Conservation (phyloP, 2,329 filamentous ascomycete genomes). For the Pestalotiopsis sp. region DNA sequence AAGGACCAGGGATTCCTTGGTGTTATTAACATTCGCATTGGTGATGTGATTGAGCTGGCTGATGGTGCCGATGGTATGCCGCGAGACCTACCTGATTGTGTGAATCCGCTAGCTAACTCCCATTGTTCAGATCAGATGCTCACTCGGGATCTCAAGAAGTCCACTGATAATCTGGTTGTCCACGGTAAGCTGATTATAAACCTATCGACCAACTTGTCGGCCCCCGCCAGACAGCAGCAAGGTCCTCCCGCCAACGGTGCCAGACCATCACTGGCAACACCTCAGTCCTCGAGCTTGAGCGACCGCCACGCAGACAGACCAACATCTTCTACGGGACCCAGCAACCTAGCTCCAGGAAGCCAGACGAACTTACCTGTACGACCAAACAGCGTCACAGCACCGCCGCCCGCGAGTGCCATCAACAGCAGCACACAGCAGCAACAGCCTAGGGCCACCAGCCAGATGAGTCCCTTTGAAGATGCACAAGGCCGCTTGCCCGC, state of each 20-base stretch:
- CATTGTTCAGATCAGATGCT: conserved; percentile 89
- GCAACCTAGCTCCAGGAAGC: conserved; percentile 44
- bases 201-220: conserved; percentile 84
- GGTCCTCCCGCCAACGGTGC: conserved; percentile 42
- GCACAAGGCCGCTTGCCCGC: conserved; percentile 88
- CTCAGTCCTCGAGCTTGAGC: conserved; percentile 48
- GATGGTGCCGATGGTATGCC: conserved; percentile 85
- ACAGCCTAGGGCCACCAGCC: conserved; percentile 48
- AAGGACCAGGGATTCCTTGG: conserved; percentile 99
- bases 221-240: conserved; percentile 60
- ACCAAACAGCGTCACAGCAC: conserved; percentile 48
- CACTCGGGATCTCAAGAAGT: conserved; percentile 94
- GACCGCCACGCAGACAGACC: conserved; percentile 51
- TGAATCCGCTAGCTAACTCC: neutral
- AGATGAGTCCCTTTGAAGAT: conserved; percentile 93
- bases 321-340: conserved; percentile 53
- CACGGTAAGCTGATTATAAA: conserved; percentile 98
- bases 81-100: neutral
- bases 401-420: conserved; percentile 36
- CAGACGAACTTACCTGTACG: conserved; percentile 47
- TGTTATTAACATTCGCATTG: conserved; percentile 95
- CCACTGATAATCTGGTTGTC: conserved; percentile 95
- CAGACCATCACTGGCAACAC: conserved; percentile 47
- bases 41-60: conserved; percentile 89
- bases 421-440: conserved; percentile 23